A percentile compares a stretch with the other conserved stretches of the same genome.
Evolutionary conservation across 148 eudicot genomes (phyloP).

Genomic region (Silene latifolia): DNA sequence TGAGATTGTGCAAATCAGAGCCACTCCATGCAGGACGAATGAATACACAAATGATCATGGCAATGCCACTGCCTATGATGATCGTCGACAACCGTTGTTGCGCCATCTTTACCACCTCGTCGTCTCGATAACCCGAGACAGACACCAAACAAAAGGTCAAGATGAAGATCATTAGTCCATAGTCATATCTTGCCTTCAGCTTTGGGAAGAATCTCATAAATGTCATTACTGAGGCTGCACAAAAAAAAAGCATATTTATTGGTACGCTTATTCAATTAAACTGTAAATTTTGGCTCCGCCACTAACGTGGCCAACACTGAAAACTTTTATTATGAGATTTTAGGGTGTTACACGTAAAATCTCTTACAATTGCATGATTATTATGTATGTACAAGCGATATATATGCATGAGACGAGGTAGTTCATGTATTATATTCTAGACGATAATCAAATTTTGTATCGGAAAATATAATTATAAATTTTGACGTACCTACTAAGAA

Average conservation of each 20-base stretch:
- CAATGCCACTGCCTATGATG: slow-evolving; percentile 43
- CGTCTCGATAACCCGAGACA: slow-evolving; percentile 53
- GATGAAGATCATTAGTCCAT: slow-evolving; percentile 63
- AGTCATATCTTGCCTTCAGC: slow-evolving; percentile 64
- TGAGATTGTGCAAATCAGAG: slow-evolving; percentile 52
- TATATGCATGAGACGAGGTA: no score
- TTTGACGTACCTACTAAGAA: slow-evolving; percentile 32
- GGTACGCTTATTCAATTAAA: no score
- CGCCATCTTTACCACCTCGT: slow-evolving; percentile 47
- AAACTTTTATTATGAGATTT: no score
- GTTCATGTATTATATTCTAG: no score
- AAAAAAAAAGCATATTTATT: no score
- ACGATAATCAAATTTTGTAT: neutral
- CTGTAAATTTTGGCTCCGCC: no score
- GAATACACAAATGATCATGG: slow-evolving; percentile 41
- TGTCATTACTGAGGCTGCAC: slow-evolving; percentile 5
- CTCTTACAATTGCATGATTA: no score
- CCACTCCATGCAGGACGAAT: slow-evolving; percentile 77
- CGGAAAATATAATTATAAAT: neutral
- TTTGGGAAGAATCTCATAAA: slow-evolving; percentile 50
- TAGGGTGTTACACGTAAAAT: no score
- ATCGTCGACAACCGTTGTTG: slow-evolving; percentile 49
- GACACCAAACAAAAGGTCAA: slow-evolving; percentile 60
- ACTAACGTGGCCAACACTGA: no score
- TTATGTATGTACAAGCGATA: no score